These are phyloP conservation scores for Termitomyces eurrhizus DNA, from an alignment of 768 basidiomycete genomes.

Conservation along the genomic window DNA sequence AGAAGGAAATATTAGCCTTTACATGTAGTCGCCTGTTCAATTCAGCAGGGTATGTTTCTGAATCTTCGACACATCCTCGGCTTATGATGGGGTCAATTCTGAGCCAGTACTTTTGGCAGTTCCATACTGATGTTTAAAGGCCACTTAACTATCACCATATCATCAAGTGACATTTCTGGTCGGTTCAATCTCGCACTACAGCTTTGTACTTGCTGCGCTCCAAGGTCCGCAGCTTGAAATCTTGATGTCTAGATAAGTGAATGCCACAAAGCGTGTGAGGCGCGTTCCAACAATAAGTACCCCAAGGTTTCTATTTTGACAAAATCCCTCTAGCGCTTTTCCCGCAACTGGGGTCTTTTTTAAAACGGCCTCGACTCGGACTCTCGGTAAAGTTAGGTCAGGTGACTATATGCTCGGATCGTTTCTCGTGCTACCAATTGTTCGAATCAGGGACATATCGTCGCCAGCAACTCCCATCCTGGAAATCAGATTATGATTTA, in stretches of 20 bases:
- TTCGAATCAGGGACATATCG: too few relatives aligned
- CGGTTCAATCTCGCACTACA: too few relatives aligned
- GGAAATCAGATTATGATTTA: not conserved
- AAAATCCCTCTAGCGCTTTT: not conserved
- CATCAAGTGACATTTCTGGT: too few relatives aligned
- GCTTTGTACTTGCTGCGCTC: not conserved
- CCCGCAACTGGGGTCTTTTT: not conserved
- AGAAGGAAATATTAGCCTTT: too few relatives aligned
- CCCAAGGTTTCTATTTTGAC: not conserved
- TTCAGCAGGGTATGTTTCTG: not conserved
- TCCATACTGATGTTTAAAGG: too few relatives aligned
- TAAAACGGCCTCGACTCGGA: not conserved
- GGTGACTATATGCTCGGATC: not conserved
- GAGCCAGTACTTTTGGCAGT: too few relatives aligned
- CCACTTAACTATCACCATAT: too few relatives aligned
- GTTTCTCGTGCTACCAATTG: too few relatives aligned
- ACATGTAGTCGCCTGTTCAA: not conserved
- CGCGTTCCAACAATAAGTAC: not conserved
- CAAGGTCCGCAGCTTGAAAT: not conserved
- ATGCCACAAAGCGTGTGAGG: not conserved
- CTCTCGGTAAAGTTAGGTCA: not conserved
- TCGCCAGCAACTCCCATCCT: too few relatives aligned
- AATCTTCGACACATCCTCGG: not conserved
- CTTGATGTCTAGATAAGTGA: not conserved
- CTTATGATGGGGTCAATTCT: not conserved